These are phyloP conservation scores for Sporothrix brasiliensis DNA, from an alignment of 2,329 filamentous ascomycete genomes.

Conservation along the genomic window DNA sequence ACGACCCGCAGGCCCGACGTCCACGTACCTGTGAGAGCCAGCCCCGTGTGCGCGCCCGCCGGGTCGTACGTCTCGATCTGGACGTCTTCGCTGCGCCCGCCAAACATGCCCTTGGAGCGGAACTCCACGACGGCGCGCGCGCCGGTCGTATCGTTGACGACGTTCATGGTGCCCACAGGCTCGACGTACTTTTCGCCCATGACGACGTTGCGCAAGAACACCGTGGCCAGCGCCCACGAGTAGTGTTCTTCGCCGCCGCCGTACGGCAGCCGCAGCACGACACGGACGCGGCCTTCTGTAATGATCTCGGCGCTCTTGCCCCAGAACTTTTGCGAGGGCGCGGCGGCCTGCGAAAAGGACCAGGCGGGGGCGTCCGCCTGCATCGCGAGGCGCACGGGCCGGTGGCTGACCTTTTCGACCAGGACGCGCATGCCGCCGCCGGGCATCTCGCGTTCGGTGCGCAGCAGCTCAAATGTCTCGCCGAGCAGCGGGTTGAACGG, in stretches of 20 bases:
- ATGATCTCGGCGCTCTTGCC: slow-evolving; percentile 94
- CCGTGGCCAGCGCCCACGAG: slow-evolving; percentile 85
- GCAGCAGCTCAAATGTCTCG: slow-evolving; percentile 91
- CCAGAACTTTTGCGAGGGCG: slow-evolving; percentile 96
- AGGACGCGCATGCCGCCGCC: slow-evolving; percentile 81
- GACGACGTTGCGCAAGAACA: slow-evolving; percentile 92
- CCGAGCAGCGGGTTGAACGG: slow-evolving; percentile 97
- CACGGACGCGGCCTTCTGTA: slow-evolving; percentile 82
- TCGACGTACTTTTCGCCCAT: slow-evolving; percentile 98
- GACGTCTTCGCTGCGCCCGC: slow-evolving; percentile 89
- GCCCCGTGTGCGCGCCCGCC: slow-evolving; percentile 65
- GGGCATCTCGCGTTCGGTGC: slow-evolving; percentile 72
- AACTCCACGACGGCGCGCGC: slow-evolving; percentile 86
- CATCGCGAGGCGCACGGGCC: slow-evolving; percentile 88
- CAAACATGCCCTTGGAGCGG: slow-evolving; percentile 95
- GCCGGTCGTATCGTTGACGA: slow-evolving; percentile 81
- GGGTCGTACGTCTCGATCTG: slow-evolving; percentile 71
- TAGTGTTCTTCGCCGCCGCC: slow-evolving; percentile 76
- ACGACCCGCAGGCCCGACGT: slow-evolving; percentile 71
- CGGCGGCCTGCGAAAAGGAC: slow-evolving; percentile 84
- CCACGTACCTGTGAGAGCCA: slow-evolving; percentile 81
- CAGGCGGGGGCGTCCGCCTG: slow-evolving; percentile 85
- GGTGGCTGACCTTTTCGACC: slow-evolving; percentile 93
- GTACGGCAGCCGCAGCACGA: slow-evolving; percentile 64
- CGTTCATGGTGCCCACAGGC: slow-evolving; percentile 85